Evolutionary conservation across 2,329 filamentous ascomycete genomes (phyloP), one percentile per base, ranked within the genome.

Genomic region (Cryphonectria nitschkei): DNA sequence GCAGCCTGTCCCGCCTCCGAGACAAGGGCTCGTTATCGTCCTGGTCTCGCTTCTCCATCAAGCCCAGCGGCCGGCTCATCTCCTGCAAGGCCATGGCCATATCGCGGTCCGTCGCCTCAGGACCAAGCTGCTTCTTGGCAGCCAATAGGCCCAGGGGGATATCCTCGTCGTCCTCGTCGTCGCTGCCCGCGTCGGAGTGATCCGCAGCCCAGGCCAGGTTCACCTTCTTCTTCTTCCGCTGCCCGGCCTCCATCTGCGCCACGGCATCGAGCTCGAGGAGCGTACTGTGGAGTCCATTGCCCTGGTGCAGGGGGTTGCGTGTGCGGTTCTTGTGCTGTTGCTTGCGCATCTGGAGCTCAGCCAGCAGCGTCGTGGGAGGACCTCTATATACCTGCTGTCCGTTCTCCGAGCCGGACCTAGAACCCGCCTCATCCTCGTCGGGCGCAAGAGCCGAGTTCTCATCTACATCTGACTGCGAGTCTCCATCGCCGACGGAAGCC

Each of bases 21-120:
- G 92, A 94, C 29, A 98, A 84, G 0, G 96, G 95, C 79, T 98
- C 96, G 69, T 94, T 96, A 76, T 99, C 96, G 79, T 99, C 96
- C 74, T 96, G 83, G 71, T 97, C 92, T 63, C 93, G 90, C 76
- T 89, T 90, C 78, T 97, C 92, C 84, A 96, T 90, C 69, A 96
- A 80, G 5, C 93, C 93, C 6, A 94, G 79, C 0, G 93, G 92
- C 14, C 89, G 82, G 80, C 90, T 86, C 74, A 90, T 77, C 81
- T 88, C 86, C 70, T 85, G 84, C 72, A 85, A 80, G 65, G 85
- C 83, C 70, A 84, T 81, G 43, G 82, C 81, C 43, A 84, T 78
- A 68, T 84, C 81, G 62, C 80, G 80, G 56, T 78, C 80, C 3
- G 63, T 71, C 39, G 69, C 68, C 29, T 72, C 54, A 9, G 66